Base-by-base conservation (phyloP, 352 stramenopile genomes). In the Phytophthora boehmeriae region DNA sequence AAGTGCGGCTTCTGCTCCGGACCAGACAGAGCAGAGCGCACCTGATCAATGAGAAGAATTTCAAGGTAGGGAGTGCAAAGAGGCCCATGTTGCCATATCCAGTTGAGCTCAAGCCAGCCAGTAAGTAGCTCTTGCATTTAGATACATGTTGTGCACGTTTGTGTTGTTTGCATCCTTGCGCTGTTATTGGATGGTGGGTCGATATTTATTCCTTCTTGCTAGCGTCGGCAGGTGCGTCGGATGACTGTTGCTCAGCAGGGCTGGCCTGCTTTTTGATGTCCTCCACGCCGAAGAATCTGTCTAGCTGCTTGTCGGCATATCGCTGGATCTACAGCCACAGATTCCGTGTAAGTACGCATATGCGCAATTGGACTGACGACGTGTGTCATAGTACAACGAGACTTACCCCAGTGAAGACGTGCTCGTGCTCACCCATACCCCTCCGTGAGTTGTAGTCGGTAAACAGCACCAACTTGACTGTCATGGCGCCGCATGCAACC, bases 231-330 rank as follows among this genome's bases (percentile, higher is more conserved):
- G 38, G 20, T 14, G 42, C 9, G n/a, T 46, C 41, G 56, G 20
- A 38, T 20, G 50, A 42, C 9, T 58, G 53, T 25, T 65, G 35
- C 22, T 73, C 39, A 4, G 35, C 39, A 4, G 35, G 39, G 25
- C 50, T 64, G 44, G 60, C 50, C 44, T 80, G 65, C 57, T 73
- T 59, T 17, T 68, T 75, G 43, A 93, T 86, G 17, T 75, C 71
- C 23, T 93, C 78, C 30, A 96, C 88, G 36, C 87, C 86, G 58
- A 96, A 96, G 66, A 96, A 96, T 45, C 88, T 83, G 75, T 96
- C 88, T 44, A 95, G 66, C 43, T 94, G 89, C 56, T 78, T 77
- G 52, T 96, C 83, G 1, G 88, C 83, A 67, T 83, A 96, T 60
- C 72, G 66, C 59, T 96, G 88, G 43, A 93, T 74, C 66, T 72